phyloP scores from a whole-genome alignment of 1,139 yeast genomes.

The Suhomyces ambrosiae region DNA sequence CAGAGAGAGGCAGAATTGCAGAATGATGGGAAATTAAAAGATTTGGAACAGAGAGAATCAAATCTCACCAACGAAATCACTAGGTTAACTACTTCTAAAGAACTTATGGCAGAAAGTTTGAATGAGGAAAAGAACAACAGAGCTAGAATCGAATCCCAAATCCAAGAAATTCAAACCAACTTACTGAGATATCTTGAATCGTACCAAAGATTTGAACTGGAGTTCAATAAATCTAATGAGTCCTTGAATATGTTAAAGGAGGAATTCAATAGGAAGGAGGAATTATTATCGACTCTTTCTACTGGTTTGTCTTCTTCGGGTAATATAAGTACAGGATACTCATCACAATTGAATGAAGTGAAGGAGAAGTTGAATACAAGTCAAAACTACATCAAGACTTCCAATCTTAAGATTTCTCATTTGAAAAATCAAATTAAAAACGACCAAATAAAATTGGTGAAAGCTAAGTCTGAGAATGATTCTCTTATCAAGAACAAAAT shows the following conservation, averaged over 20 bases:
- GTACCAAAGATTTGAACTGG: conserved; percentile 30
- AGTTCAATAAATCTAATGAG: conserved; percentile 47
- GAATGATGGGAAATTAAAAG: conserved; percentile 64
- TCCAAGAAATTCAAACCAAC: conserved; percentile 20
- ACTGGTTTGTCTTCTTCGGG: conserved; percentile 93
- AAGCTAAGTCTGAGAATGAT: conserved; percentile 59
- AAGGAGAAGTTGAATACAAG: conserved; percentile 59
- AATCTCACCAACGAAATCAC: conserved; percentile 67
- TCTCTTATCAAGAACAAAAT: conserved; percentile 46
- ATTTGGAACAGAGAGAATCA: conserved; percentile 60
- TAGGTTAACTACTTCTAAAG: conserved; percentile 64
- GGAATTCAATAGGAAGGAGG: conserved; percentile 67
- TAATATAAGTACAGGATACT: conserved; percentile 66
- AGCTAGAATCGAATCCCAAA: conserved; percentile 19
- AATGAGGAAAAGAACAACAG: conserved; percentile 45
- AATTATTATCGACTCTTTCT: conserved; percentile 75
- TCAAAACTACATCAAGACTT: conserved; percentile 60
- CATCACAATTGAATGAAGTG: conserved; percentile 68
- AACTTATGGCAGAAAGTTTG: conserved; percentile 56
- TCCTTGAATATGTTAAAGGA: conserved; percentile 48
- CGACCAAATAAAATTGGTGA: conserved; percentile 53
- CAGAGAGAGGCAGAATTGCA: conserved; percentile 62
- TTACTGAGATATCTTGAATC: conserved; percentile 34
- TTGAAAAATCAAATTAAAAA: conserved; percentile 53
- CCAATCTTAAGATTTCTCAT: conserved; percentile 60